Base-by-base conservation (phyloP, 345 rosid genomes). In the Dimocarpus longan region DNA sequence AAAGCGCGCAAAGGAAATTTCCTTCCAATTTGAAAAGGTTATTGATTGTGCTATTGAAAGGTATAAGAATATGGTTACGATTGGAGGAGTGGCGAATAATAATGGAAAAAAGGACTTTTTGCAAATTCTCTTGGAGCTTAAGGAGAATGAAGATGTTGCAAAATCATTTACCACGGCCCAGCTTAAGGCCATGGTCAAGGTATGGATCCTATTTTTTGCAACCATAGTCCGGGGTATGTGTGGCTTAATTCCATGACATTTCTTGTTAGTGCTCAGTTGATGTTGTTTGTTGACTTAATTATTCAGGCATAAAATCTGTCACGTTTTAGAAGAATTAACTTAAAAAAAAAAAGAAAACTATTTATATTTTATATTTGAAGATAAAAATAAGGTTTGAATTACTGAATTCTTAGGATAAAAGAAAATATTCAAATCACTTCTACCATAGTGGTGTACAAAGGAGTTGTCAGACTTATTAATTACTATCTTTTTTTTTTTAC, bases 181-280 rank as follows among this genome's bases (percentile, higher is more conserved):
- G 15, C 46, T 87, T 74, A 87, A 89, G 78, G 86, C 82, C 46
- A 4, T 85, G 60, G 39, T 89, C 4, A n/a, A 74, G 83, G 92
- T 87, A 87, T 15, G 54, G 37, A n/a, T 70, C 37, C 40, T 44
- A 24, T 8, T 43, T 64, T 21, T 16, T 5, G 4, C 24, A 26
- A 26, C 39, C 16, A 26, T 64, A 28, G 15, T 59, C 44, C 9
- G 1, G 9, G 44, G 44, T 42, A 5, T 42, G 44, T 42, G 9
- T 42, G 44, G 44, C 44, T 0, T 42, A 32, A 42, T 42, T 6
- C 8, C 44, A 42, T 42, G 3, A 42, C 44, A 42, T 42, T 50
- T 32, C 3, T 32, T 50, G 4, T 50, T 12, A 48, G 54, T 10
- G 54, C 54, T 48, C 2, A 48, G 11, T 12, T 48, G 56, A 4